Percentiles rank a stretch among this genome's conserved stretches.
Conservation (phyloP, 371 early-diverging fungal species). For the Mortierella sp. region DNA sequence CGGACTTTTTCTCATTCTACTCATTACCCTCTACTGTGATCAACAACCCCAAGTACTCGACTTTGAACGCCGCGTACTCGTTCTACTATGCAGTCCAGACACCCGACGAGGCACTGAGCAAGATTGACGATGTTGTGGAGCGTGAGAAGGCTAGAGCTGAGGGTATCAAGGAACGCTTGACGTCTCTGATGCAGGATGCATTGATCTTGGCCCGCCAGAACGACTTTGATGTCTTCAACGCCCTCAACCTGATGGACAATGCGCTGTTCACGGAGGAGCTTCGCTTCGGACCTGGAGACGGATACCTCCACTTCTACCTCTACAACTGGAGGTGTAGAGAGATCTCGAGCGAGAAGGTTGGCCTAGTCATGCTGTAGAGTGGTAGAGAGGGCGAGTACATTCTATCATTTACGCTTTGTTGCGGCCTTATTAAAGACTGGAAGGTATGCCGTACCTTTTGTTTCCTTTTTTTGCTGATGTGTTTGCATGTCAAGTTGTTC, state of each 20-base stretch:
- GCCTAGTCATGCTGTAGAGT: constrained; percentile 86
- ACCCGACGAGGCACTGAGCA: constrained; percentile 57
- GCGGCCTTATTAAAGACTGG: too few relatives aligned
- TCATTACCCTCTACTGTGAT: constrained; percentile 92
- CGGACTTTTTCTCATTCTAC: constrained; percentile 95
- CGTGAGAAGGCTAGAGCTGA: constrained; percentile 55
- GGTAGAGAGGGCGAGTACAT: background rate
- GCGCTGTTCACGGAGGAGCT: constrained; percentile 79
- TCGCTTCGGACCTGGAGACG: constrained; percentile 95
- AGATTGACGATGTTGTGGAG: constrained; percentile 57
- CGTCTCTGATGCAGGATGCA: constrained; percentile 77
- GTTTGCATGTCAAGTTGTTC: too few relatives aligned
- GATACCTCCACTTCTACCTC: constrained; percentile 93
- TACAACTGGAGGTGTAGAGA: constrained; percentile 93
- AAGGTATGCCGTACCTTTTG: too few relatives aligned
- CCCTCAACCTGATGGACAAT: constrained; percentile 91
- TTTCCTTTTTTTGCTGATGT: too few relatives aligned
- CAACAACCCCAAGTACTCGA: constrained; percentile 78
- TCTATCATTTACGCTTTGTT: too few relatives aligned
- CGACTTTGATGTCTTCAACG: constrained; percentile 93
- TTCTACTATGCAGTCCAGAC: constrained; percentile 91
- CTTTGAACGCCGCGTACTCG: constrained; percentile 92
- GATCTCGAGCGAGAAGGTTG: constrained; percentile 78
- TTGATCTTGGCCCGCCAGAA: constrained; percentile 82
- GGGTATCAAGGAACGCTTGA: constrained; percentile 68